These are phyloP conservation scores for Euptelea pleiosperma DNA, from an alignment of 164 flowering plant species.

Conservation along the genomic window DNA sequence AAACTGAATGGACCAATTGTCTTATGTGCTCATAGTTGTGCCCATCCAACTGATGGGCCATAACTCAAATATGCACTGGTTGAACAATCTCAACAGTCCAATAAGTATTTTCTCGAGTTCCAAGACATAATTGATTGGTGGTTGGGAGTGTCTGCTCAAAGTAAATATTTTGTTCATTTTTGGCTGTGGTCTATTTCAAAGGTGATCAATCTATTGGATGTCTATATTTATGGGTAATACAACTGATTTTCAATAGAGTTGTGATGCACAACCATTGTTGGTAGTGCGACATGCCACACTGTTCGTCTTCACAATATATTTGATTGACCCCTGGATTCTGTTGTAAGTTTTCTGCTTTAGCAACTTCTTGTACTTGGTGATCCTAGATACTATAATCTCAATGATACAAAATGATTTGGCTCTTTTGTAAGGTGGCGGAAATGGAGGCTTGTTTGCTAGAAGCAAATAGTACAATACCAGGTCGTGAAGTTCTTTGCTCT, in stretches of 20 bases:
- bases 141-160: too few species aligned
- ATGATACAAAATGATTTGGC: not conserved
- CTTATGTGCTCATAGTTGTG: too few species aligned
- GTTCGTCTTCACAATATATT: not conserved
- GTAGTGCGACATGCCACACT: not conserved
- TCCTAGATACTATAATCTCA: not conserved
- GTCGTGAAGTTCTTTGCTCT: conserved; percentile 62
- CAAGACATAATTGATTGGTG: too few species aligned
- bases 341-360: not conserved
- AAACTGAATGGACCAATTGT: too few species aligned
- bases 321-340: not conserved
- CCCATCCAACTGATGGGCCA: too few species aligned
- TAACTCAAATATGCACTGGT: too few species aligned
- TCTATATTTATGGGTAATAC: not conserved
- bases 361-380: not conserved
- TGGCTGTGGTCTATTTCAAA: too few species aligned
- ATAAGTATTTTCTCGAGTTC: too few species aligned
- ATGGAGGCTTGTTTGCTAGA: conserved; percentile 82
- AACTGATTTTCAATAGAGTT: not conserved
- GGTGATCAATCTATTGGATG: too few species aligned
- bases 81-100: too few species aligned
- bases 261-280: not conserved
- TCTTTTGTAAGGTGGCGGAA: conserved; percentile 53
- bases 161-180: too few species aligned
- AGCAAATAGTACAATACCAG: conserved; percentile 55